phyloP scores from a whole-genome alignment of 2,329 filamentous ascomycete genomes.

The Apiospora kogelbergensis region DNA sequence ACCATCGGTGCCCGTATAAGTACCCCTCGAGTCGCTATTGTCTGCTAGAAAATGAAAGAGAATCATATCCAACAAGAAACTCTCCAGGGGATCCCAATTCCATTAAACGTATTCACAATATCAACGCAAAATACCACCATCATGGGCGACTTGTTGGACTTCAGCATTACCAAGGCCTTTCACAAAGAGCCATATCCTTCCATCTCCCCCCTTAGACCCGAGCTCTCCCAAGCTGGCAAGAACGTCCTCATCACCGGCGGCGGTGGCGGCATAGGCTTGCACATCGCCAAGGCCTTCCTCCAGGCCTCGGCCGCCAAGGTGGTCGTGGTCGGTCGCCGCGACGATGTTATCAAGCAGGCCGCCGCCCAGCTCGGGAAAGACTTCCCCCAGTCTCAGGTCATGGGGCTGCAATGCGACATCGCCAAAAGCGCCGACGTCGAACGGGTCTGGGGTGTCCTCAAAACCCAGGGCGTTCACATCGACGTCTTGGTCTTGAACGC shows the following conservation, averaged over 20 bases:
- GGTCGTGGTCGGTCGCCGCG: conserved; percentile 53
- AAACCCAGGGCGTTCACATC: conserved; percentile 22
- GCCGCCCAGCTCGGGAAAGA: conserved; percentile 30
- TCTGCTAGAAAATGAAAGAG: too few relatives aligned
- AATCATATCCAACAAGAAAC: not conserved
- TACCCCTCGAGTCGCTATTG: not conserved
- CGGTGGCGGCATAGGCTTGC: conserved; percentile 23
- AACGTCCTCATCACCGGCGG: conserved; percentile 6
- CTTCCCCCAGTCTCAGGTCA: not conserved
- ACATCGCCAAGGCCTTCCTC: conserved; percentile 31
- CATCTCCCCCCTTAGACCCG: conserved; percentile 36
- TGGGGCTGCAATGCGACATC: not conserved
- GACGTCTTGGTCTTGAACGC: conserved; percentile 38
- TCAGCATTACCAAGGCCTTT: conserved; percentile 27
- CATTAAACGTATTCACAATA: not conserved
- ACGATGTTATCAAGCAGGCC: conserved; percentile 42
- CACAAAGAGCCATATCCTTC: conserved; percentile 36
- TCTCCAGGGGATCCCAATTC: not conserved
- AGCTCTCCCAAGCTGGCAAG: conserved; percentile 36
- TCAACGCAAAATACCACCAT: not conserved
- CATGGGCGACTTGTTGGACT: not conserved
- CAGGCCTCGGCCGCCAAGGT: conserved; percentile 51
- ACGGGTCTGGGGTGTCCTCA: not conserved
- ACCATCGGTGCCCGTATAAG: not conserved
- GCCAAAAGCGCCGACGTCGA: not conserved